phyloP scores from a whole-genome alignment of 1,139 yeast genomes.

The Hansenula anomala region DNA sequence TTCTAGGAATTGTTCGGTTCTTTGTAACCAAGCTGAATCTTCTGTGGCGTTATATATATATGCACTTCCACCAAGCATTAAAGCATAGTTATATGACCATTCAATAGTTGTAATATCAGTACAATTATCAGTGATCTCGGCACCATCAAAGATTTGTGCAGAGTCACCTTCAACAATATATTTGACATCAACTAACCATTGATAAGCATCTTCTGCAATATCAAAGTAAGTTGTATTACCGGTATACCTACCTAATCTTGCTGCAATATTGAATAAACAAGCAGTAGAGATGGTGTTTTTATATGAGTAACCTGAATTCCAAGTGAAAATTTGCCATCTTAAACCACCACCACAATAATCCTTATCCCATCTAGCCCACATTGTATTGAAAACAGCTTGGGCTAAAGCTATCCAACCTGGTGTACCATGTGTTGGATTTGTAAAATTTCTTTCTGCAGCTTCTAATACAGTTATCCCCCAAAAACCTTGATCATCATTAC shows the following conservation, averaged over 20 bases:
- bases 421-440: conserved; percentile 36
- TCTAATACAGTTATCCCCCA: conserved; percentile 62
- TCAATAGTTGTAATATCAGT: conserved; percentile 40
- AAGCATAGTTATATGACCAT: conserved; percentile 65
- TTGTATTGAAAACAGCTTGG: conserved; percentile 57
- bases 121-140: conserved; percentile 45
- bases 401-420: conserved; percentile 52
- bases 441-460: conserved; percentile 58
- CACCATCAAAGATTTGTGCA: conserved; percentile 51
- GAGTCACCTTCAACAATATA: conserved; percentile 37
- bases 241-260: conserved; percentile 57
- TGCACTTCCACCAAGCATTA: conserved; percentile 55
- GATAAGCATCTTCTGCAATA: conserved; percentile 52
- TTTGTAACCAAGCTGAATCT: conserved; percentile 45
- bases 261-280: conserved; percentile 56
- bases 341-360: conserved; percentile 55
- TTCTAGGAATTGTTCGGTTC: conserved; percentile 38
- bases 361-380: conserved; percentile 52
- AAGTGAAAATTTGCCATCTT: conserved; percentile 68
- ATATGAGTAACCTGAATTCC: conserved; percentile 65
- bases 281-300: conserved; percentile 66
- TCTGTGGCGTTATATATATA: conserved; percentile 53
- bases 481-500: conserved; percentile 70
- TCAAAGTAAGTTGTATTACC: conserved; percentile 48
- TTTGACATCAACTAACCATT: conserved; percentile 52